A percentile compares a stretch with the other conserved stretches of the same genome.
These are phyloP conservation scores for Alnus rubra DNA, from an alignment of 306 rosid species.

Conservation along the genomic window DNA sequence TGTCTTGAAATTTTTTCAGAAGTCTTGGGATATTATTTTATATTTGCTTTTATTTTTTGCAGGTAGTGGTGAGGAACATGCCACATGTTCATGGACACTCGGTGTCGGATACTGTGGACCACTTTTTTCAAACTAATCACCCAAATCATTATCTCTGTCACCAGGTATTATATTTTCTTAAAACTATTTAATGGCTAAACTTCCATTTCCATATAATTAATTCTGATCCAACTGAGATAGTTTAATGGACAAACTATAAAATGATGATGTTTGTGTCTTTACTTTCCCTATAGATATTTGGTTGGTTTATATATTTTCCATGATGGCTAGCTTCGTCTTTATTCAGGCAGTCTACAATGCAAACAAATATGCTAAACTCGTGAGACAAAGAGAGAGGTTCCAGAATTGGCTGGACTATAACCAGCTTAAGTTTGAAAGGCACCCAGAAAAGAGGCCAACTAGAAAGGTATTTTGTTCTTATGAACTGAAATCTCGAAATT, in stretches of 20 bases:
- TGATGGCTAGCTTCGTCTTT: conserved; percentile 22
- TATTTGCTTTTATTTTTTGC: conserved; percentile 31
- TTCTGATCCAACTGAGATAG: neutral
- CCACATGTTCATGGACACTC: conserved; percentile 70
- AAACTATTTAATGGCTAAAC: neutral
- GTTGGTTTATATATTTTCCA: conserved; percentile 12
- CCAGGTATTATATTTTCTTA: conserved; percentile 59
- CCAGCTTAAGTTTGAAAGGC: conserved; percentile 85
- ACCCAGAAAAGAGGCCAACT: conserved; percentile 71
- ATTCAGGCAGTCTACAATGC: conserved; percentile 92
- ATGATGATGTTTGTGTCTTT: conserved; percentile 3
- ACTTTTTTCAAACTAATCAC: conserved; percentile 79
- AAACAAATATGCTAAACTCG: conserved; percentile 75
- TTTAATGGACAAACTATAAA: conserved; percentile 1
- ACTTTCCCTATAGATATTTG: neutral
- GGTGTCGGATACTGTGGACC: conserved; percentile 60
- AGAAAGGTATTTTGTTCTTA: conserved; percentile 47
- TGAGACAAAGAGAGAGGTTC: conserved; percentile 64
- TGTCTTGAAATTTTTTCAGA: conserved; percentile 2
- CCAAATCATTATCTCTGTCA: conserved; percentile 86
- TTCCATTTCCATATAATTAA: neutral
- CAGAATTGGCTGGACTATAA: conserved; percentile 93
- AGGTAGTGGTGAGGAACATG: conserved; percentile 84
- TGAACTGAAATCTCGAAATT: conserved; percentile 5
- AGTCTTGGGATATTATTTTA: conserved; percentile 13